Conservation (phyloP, 345 rosid genomes). For the Lepidium didymum region DNA sequence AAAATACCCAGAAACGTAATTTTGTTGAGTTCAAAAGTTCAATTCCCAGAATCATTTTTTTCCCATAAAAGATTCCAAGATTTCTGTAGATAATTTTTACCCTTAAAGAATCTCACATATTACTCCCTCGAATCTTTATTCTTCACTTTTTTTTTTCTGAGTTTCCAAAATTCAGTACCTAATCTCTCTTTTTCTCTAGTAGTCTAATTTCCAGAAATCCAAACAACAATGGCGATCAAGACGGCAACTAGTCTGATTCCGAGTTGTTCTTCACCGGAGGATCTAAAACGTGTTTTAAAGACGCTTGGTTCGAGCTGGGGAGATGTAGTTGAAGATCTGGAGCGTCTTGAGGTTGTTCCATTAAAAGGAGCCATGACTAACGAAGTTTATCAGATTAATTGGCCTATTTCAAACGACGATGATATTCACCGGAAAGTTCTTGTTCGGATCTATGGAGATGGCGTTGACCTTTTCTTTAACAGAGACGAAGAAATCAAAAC, state of each 20-base stretch:
- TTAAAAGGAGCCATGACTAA: constrained; percentile 85
- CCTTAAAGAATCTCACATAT: not conserved
- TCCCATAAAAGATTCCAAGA: constrained; percentile 17
- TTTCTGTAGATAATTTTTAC: not conserved
- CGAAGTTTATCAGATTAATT: constrained; percentile 66
- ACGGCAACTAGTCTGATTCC: constrained; percentile 4
- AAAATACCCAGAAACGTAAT: constrained; percentile 20
- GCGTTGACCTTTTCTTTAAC: constrained; percentile 78
- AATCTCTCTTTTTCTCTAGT: no score
- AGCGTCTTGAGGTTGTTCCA: constrained; percentile 47
- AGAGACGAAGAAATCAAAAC: constrained; percentile 75
- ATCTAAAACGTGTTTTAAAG: constrained; percentile 42
- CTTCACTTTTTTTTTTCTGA: not conserved
- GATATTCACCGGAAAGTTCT: constrained; percentile 43
- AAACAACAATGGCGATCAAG: constrained; percentile 13
- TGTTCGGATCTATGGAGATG: constrained; percentile 80
- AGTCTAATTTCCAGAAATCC: no score
- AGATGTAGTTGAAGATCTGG: constrained; percentile 51
- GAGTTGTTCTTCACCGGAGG: constrained; percentile 42
- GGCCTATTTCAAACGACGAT: constrained; percentile 50
- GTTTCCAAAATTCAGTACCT: no score
- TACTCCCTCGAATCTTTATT: constrained; percentile 1
- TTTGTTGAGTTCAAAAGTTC: not conserved
- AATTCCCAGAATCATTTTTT: constrained; percentile 5
- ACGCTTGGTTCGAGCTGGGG: constrained; percentile 53